phyloP scores from a whole-genome alignment of 495 filamentous ascomycete species.

The Saxophila tyrrhenica region DNA sequence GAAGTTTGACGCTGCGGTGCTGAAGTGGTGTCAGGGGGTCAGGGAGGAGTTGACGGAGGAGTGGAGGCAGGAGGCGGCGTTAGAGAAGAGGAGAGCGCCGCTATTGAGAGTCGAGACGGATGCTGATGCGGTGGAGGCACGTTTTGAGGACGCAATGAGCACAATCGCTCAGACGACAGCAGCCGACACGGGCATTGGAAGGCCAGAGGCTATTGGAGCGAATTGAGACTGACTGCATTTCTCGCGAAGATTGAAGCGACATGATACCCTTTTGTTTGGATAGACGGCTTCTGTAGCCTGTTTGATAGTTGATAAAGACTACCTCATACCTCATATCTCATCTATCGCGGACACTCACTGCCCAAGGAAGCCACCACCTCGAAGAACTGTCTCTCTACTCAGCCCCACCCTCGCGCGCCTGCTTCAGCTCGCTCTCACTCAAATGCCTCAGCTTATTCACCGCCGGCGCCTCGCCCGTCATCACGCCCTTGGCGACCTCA shows the following conservation, averaged over 20 bases:
- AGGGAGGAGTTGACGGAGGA: constrained; percentile 62
- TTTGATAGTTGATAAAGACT: background rate
- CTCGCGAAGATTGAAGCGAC: background rate
- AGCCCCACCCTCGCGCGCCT: constrained; percentile 9
- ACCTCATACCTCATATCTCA: background rate
- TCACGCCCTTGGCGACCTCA: constrained; percentile 63
- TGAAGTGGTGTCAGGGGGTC: constrained; percentile 66
- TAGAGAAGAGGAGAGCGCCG: constrained; percentile 5
- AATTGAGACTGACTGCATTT: too few species aligned
- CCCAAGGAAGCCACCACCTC: too few species aligned
- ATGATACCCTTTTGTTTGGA: background rate
- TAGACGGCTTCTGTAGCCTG: background rate
- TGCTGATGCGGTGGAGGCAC: background rate
- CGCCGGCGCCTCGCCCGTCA: constrained; percentile 57
- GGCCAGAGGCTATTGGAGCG: background rate
- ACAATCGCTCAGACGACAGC: background rate
- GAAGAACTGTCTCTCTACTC: too few species aligned
- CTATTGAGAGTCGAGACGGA: constrained; percentile 5
- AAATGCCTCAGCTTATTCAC: constrained; percentile 76
- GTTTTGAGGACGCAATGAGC: background rate
- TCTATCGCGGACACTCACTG: too few species aligned
- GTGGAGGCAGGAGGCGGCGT: constrained; percentile 36
- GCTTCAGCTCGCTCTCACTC: constrained; percentile 50
- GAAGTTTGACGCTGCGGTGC: constrained; percentile 66
- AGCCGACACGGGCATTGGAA: background rate